phyloP scores from a whole-genome alignment of 2,329 filamentous ascomycete genomes.

The Hymenotorrendiella dingleyae region DNA sequence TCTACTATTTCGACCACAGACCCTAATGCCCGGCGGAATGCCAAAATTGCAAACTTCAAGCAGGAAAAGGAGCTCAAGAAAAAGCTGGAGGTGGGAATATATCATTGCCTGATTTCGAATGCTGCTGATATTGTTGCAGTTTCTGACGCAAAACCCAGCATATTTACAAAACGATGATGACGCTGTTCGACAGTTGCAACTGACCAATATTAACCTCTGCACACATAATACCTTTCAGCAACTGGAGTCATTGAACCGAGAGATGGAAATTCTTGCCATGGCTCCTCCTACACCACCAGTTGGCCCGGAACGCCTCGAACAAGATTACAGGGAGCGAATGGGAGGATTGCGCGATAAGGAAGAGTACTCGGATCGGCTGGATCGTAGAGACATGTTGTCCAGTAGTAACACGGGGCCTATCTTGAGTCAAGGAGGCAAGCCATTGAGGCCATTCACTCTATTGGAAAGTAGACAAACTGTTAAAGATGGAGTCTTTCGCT shows the following conservation, averaged over 20 bases:
- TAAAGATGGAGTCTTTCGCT: conserved; percentile 75
- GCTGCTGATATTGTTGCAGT: conserved; percentile 36
- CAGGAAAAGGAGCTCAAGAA: conserved; percentile 80
- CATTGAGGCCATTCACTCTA: conserved; percentile 85
- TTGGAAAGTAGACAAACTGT: conserved; percentile 71
- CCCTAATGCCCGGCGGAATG: conserved; percentile 65
- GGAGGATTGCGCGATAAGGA: conserved; percentile 32
- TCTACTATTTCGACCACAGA: conserved; percentile 60
- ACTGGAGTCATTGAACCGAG: conserved; percentile 80
- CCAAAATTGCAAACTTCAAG: conserved; percentile 80
- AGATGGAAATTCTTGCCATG: conserved; percentile 73
- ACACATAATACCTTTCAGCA: conserved; percentile 78
- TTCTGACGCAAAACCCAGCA: conserved; percentile 52
- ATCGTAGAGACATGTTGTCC: conserved; percentile 50
- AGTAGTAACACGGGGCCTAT: conserved; percentile 60
- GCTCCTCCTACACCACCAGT: conserved; percentile 52
- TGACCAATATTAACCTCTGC: conserved; percentile 67
- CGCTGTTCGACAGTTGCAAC: conserved; percentile 69
- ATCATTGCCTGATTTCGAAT: not conserved
- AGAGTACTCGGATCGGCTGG: conserved; percentile 68
- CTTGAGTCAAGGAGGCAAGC: conserved; percentile 72
- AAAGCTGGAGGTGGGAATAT: conserved; percentile 63
- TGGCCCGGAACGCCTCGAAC: conserved; percentile 37
- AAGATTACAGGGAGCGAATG: conserved; percentile 41
- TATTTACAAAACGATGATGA: conserved; percentile 74